Percentiles rank a stretch among this genome's conserved stretches.
Evolutionary conservation across 257 asterid genomes (phyloP).

Genomic region (Solanum clarkiae): DNA sequence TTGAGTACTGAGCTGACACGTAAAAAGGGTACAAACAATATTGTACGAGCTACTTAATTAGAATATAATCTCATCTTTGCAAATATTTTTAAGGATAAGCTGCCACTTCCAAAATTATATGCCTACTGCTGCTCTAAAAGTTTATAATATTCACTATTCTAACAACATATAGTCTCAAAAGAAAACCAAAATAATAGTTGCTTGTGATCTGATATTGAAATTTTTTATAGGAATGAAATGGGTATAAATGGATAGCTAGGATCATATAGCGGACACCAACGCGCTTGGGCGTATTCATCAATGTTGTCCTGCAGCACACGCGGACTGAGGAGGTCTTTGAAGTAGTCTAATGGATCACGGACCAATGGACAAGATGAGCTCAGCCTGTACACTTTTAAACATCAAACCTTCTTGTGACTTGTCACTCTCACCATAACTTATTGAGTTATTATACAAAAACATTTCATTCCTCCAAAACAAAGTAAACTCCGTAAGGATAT

Average conservation of each 20-base stretch:
- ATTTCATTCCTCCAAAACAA: neutral
- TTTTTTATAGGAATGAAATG: neutral
- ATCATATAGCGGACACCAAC: neutral
- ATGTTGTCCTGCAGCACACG: neutral
- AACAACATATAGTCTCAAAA: neutral
- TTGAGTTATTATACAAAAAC: neutral
- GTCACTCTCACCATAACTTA: neutral
- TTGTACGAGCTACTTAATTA: neutral
- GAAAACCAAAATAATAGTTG: neutral
- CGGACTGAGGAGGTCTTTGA: neutral
- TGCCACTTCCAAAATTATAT: neutral
- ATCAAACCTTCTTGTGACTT: neutral
- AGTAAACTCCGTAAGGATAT: neutral
- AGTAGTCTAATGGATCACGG: neutral
- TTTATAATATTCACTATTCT: neutral
- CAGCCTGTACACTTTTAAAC: neutral
- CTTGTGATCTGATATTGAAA: neutral
- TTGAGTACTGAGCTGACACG: neutral
- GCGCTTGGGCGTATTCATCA: neutral
- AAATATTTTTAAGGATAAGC: neutral
- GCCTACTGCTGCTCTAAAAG: neutral
- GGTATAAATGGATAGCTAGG: neutral
- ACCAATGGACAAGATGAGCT: neutral
- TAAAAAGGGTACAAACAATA: neutral
- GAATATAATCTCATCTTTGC: neutral